phyloP scores from a whole-genome alignment of 1,284 basidiomycete species.

The Trichosporon sp. region DNA sequence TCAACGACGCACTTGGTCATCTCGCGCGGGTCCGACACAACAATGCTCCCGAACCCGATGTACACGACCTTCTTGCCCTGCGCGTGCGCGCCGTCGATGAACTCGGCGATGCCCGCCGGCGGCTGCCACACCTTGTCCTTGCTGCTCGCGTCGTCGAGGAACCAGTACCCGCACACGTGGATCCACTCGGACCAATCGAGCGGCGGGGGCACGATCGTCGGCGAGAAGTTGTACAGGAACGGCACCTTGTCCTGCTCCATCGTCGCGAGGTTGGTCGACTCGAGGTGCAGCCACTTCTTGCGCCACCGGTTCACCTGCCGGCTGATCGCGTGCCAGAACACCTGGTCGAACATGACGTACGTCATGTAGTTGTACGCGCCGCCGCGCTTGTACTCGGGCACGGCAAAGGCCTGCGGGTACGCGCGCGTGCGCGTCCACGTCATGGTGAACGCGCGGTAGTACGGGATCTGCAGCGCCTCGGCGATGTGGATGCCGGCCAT shows the following conservation, averaged over 20 bases:
- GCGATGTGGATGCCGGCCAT: slow-evolving; percentile 79
- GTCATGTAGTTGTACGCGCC: slow-evolving; percentile 49
- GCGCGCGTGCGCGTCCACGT: slow-evolving; percentile 62
- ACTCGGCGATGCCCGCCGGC: slow-evolving; percentile 69
- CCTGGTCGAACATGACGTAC: slow-evolving; percentile 62
- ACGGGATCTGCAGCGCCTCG: slow-evolving; percentile 66
- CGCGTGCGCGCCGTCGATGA: slow-evolving; percentile 71
- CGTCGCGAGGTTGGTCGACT: slow-evolving; percentile 63
- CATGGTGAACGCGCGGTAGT: slow-evolving; percentile 71
- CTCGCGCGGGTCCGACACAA: slow-evolving; percentile 85
- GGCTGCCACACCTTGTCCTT: slow-evolving; percentile 83
- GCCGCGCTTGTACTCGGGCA: slow-evolving; percentile 53
- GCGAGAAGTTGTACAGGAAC: slow-evolving; percentile 65
- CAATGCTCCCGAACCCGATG: slow-evolving; percentile 97
- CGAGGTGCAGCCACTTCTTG: slow-evolving; percentile 56
- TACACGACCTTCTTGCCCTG: slow-evolving; percentile 86
- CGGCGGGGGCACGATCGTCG: slow-evolving; percentile 76
- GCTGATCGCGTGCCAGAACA: slow-evolving; percentile 69
- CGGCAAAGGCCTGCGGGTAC: slow-evolving; percentile 63
- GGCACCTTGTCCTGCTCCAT: slow-evolving; percentile 52
- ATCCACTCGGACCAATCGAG: slow-evolving; percentile 99
- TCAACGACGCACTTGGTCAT: slow-evolving; percentile 89
- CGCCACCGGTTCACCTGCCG: slow-evolving; percentile 72
- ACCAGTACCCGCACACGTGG: slow-evolving; percentile 88
- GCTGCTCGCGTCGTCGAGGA: slow-evolving; percentile 68